Evolutionary conservation across 352 stramenopile species (phyloP).

Genomic region (Sclerospora graminicola): DNA sequence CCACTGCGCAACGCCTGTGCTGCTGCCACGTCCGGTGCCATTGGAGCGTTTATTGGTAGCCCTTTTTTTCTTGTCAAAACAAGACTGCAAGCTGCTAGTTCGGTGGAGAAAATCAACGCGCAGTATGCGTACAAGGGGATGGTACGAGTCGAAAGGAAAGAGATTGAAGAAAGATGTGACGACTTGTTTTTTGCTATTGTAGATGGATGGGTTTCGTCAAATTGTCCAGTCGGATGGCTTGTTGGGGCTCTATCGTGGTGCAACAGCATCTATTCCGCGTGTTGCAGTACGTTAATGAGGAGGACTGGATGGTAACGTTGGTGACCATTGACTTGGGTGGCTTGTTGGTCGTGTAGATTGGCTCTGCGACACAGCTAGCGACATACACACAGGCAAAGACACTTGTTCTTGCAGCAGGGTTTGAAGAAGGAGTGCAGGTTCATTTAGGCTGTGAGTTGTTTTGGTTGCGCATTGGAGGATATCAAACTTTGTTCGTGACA

Average conservation of each 20-base stretch:
- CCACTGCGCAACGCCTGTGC: constrained; percentile 66
- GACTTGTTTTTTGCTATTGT: background rate
- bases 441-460: constrained; percentile 61
- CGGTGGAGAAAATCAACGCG: constrained; percentile 58
- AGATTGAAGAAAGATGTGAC: background rate
- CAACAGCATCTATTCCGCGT: constrained; percentile 62
- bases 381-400: constrained; percentile 80
- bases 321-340: background rate
- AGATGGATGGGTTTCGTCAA: constrained; percentile 76
- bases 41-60: constrained; percentile 67
- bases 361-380: constrained; percentile 70
- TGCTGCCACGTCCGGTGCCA: constrained; percentile 61
- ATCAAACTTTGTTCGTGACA: too few relatives aligned
- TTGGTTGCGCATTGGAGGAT: background rate
- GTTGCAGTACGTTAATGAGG: constrained; percentile 42
- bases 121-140: constrained; percentile 81
- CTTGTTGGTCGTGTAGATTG: constrained; percentile 39
- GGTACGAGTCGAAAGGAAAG: constrained; percentile 20
- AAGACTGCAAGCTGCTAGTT: constrained; percentile 73
- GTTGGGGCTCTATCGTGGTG: constrained; percentile 58
- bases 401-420: constrained; percentile 60
- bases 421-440: constrained; percentile 64
- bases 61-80: constrained; percentile 84
- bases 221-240: constrained; percentile 66
- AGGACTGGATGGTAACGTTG: background rate